A percentile compares a stretch with the other conserved stretches of the same genome.
phyloP scores from a whole-genome alignment of 2,329 filamentous ascomycete genomes.

The Amylocarpus encephaloides region DNA sequence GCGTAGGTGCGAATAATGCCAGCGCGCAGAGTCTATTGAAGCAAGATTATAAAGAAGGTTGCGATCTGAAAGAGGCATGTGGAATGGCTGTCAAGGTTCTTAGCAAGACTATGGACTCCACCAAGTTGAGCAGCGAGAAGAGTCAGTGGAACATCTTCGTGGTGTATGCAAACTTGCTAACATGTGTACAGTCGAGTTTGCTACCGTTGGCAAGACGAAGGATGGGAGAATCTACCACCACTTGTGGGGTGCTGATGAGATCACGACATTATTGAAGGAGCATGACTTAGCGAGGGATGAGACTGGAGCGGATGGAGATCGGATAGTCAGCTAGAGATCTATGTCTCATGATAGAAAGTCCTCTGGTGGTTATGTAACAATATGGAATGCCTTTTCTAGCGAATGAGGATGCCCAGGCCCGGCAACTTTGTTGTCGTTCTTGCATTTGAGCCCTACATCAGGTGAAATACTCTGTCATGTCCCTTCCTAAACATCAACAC shows the following conservation, averaged over 20 bases:
- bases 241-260: constrained; percentile 95
- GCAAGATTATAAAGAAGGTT: constrained; percentile 99
- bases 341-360: constrained; percentile 8
- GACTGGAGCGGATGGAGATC: constrained; percentile 29
- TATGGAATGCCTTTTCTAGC: constrained; percentile 18
- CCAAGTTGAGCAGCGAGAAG: constrained; percentile 98
- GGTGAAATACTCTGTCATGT: not conserved
- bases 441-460: not conserved
- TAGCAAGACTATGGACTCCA: constrained; percentile 99
- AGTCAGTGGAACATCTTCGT: constrained; percentile 52
- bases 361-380: constrained; percentile 24
- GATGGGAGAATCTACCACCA: constrained; percentile 97
- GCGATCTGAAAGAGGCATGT: constrained; percentile 91
- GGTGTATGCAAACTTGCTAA: constrained; percentile 15
- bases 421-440: not conserved
- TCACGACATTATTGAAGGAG: constrained; percentile 87
- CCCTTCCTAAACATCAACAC: constrained; percentile 1
- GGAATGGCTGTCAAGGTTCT: constrained; percentile 96
- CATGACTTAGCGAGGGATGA: constrained; percentile 90
- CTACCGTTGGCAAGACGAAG: constrained; percentile 92
- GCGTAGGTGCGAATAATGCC: constrained; percentile 95
- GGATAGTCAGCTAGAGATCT: constrained; percentile 27
- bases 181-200: constrained; percentile 73
- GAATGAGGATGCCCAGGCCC: constrained; percentile 7
- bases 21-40: constrained; percentile 95